phyloP scores from a whole-genome alignment of 2,329 filamentous ascomycete species.

The Sporothrix luriei region DNA sequence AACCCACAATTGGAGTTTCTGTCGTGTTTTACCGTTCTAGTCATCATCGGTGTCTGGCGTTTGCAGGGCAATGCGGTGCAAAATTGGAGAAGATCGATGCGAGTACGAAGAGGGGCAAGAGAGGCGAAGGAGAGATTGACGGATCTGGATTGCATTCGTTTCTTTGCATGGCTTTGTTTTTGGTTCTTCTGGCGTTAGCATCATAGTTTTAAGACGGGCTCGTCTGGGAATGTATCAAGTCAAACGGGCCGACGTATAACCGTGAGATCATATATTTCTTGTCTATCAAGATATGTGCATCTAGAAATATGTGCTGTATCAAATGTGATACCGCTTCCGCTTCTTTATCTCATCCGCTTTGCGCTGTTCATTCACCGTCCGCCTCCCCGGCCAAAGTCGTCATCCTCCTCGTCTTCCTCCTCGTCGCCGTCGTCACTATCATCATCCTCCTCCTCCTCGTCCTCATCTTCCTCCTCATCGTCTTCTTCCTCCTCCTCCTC shows the following conservation, averaged over 20 bases:
- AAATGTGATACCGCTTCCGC: neutral
- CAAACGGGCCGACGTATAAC: neutral
- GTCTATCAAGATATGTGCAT: neutral
- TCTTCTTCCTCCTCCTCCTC: slow-evolving; percentile 43
- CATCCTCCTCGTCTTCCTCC: slow-evolving; percentile 10
- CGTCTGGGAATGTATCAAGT: slow-evolving; percentile 5
- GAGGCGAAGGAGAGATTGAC: neutral
- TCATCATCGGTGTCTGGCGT: slow-evolving; percentile 15
- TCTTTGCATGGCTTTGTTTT: neutral
- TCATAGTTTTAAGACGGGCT: slow-evolving; percentile 9
- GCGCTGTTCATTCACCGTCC: neutral
- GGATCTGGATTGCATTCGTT: neutral
- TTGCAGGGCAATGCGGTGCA: neutral
- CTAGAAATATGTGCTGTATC: neutral
- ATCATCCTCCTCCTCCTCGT: slow-evolving; percentile 8
- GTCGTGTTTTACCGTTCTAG: neutral
- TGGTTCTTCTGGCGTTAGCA: slow-evolving; percentile 11
- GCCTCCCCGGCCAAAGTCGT: slow-evolving; percentile 6
- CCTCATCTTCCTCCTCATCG: slow-evolving; percentile 43
- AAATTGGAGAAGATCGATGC: neutral
- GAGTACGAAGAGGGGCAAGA: neutral
- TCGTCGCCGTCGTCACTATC: slow-evolving; percentile 13
- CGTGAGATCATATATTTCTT: slow-evolving; percentile 8
- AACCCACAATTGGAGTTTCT: too few relatives aligned
- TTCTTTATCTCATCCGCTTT: neutral